phyloP scores from a whole-genome alignment of 192 early-diverging fungal species.

The Backusella luteola region DNA sequence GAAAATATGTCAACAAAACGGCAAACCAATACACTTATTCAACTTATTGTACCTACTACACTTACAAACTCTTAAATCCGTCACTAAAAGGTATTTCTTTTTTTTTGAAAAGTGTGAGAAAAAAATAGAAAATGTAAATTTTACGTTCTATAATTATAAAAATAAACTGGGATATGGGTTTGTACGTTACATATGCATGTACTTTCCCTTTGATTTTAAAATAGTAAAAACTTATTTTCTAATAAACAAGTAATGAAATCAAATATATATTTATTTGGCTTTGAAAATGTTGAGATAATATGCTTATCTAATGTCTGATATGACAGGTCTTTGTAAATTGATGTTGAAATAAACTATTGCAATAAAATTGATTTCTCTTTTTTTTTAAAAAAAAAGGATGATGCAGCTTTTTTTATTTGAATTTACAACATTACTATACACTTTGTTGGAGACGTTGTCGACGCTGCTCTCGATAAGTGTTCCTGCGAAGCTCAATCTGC shows the following conservation, averaged over 20 bases:
- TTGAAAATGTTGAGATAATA: too few species aligned
- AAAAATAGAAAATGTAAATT: background rate
- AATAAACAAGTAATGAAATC: too few species aligned
- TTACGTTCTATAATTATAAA: background rate
- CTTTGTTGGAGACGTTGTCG: background rate
- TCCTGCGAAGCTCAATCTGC: background rate
- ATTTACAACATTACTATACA: background rate
- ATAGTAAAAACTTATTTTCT: background rate
- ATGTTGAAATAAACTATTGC: too few species aligned
- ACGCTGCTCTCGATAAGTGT: background rate
- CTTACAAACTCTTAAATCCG: background rate
- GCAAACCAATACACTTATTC: background rate
- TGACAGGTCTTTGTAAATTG: too few species aligned
- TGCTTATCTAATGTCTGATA: too few species aligned
- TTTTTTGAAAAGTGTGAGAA: slow-evolving; percentile 1
- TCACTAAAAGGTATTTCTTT: background rate
- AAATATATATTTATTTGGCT: too few species aligned
- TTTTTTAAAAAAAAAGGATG: background rate
- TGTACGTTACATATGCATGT: too few species aligned
- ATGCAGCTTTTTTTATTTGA: background rate
- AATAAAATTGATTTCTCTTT: background rate
- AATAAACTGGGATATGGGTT: too few species aligned
- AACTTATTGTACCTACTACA: background rate
- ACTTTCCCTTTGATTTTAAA: too few species aligned
- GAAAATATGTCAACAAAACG: background rate